Base-by-base conservation (phyloP, 2,329 filamentous ascomycete genomes). In the Zopfia rhizophila region DNA sequence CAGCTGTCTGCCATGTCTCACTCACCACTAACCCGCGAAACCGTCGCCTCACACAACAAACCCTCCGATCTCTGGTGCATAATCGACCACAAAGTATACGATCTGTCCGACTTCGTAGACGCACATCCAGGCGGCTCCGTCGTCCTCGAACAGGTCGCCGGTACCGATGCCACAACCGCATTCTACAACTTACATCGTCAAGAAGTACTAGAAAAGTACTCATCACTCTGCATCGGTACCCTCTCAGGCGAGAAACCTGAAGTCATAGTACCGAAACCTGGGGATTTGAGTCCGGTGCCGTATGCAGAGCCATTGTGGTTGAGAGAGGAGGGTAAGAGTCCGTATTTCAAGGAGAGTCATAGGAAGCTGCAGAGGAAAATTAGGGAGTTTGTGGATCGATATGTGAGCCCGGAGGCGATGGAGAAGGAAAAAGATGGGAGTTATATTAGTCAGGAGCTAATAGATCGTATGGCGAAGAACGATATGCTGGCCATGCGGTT, bases 111-210 rank as follows among this genome's bases (percentile, higher is more conserved):
- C 56, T 96, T 95, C 71, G 73, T 91, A 58, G 89, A 94, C 66
- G 90, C 88, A 16, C 91, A 96, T 64, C 91, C 91, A 1, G 90
- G 90, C 58, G 91, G 90, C 62, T 85, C 86, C 62, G 85, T 88
- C 30, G 90, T 95, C 17, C 83, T 95, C 25, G 81, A 83, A 41
- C 90, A 96, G 73, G 83, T 93, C 35, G 91, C 89, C 21, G 91
- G 91, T 52, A 82, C 84, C 56, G 91, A 96, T 66, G 90, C 90
- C 38, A 96, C 91, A 2, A 76, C 81, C 24, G 88, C 87, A 45
- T 96, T 95, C 74, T 96, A 95, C 82, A 95, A 95, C 77, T 85
- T 96, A 40, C 91, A 96, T 75, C 81, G 91, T 18, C 90, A 96
- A 60, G 91, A 96, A 73, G 89, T 95, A n/a, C 81, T 96, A 8